Conservation (phyloP, 2,329 filamentous ascomycete species). For the Trichophyton verrucosum region DNA sequence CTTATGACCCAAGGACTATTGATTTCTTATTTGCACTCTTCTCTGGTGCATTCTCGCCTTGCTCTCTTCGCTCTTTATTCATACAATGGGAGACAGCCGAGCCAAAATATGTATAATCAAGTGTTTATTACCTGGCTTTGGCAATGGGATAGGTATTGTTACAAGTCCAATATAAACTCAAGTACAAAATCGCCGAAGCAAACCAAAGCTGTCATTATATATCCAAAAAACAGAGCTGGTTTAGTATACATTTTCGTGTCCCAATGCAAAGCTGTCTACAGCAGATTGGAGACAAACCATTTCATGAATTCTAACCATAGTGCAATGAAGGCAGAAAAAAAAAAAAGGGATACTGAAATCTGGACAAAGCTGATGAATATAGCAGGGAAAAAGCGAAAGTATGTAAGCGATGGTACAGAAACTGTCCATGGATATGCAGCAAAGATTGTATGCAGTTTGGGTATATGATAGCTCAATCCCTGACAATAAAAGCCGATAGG, state of each 20-base stretch:
- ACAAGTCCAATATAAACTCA: neutral
- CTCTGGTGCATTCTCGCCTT: neutral
- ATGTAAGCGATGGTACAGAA: neutral
- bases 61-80: neutral
- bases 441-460: neutral
- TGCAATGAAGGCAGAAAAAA: neutral
- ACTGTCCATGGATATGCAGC: neutral
- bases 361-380: neutral
- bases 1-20: neutral
- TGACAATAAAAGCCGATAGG: neutral
- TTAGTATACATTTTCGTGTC: conserved; percentile 1
- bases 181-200: neutral
- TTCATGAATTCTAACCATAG: neutral
- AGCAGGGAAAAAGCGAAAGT: neutral
- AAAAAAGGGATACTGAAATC: neutral
- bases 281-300: neutral
- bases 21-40: neutral
- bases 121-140: neutral
- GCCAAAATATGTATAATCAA: neutral
- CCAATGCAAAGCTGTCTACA: neutral
- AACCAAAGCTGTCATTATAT: neutral
- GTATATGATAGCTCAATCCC: neutral
- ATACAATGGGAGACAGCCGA: neutral
- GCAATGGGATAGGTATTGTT: neutral
- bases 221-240: neutral